A percentile compares a stretch with the other conserved stretches of the same genome.
Conservation (phyloP, 2,329 filamentous ascomycete genomes). For the Laburnicola sp. region DNA sequence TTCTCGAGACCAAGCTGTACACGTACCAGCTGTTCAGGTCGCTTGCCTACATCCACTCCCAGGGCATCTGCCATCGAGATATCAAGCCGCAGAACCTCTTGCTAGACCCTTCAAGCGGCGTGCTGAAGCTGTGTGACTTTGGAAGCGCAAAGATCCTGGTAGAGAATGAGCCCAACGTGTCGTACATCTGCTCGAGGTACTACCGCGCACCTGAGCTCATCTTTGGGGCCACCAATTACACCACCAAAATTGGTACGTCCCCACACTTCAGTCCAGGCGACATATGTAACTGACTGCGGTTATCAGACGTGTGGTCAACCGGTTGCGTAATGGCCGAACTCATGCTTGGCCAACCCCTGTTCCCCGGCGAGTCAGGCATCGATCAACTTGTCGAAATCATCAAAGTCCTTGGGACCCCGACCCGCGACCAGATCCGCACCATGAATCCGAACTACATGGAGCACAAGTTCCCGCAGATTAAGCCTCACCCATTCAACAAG, state of each 20-base stretch:
- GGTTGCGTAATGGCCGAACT: constrained; percentile 99
- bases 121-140: constrained; percentile 98
- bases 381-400: constrained; percentile 99
- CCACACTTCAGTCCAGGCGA: constrained; percentile 6
- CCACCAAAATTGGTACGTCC: constrained; percentile 93
- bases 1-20: constrained; percentile 97
- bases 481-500: constrained; percentile 98
- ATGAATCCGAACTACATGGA: constrained; percentile 99
- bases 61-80: constrained; percentile 97
- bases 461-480: constrained; percentile 99
- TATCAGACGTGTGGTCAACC: constrained; percentile 94
- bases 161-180: constrained; percentile 98
- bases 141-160: constrained; percentile 98
- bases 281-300: constrained; percentile 24
- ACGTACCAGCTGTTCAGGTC: constrained; percentile 99
- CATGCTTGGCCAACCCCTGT: constrained; percentile 97
- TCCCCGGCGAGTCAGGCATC: constrained; percentile 97
- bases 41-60: constrained; percentile 97
- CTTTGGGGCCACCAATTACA: constrained; percentile 98
- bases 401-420: constrained; percentile 96
- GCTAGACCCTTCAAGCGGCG: constrained; percentile 84
- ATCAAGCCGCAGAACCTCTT: constrained; percentile 99
- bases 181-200: constrained; percentile 99
- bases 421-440: constrained; percentile 95
- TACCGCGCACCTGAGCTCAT: constrained; percentile 98